Percentiles rank a stretch among this genome's conserved stretches.
Evolutionary conservation across 2,329 filamentous ascomycete genomes (phyloP).

Genomic region (Thelonectria rubi): DNA sequence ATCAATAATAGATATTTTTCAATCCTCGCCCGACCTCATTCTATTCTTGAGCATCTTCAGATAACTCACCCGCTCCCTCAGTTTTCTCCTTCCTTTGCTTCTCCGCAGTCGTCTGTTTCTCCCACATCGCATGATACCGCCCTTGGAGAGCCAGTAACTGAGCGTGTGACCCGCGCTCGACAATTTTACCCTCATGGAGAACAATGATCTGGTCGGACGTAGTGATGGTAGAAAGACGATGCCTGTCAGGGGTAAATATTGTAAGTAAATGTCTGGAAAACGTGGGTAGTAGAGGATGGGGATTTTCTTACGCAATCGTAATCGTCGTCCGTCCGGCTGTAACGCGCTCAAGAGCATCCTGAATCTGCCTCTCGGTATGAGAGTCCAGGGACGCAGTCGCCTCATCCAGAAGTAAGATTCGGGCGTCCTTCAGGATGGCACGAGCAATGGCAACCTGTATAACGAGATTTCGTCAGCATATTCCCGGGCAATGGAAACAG

Average conservation of each 20-base stretch:
- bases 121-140: slow-evolving; percentile 63
- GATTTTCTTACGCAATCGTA: slow-evolving; percentile 56
- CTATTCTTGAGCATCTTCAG: background rate
- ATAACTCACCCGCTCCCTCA: slow-evolving; percentile 32
- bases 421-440: slow-evolving; percentile 74
- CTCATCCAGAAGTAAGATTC: slow-evolving; percentile 76
- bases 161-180: slow-evolving; percentile 60
- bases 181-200: slow-evolving; percentile 59
- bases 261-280: slow-evolving; percentile 11
- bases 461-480: slow-evolving; percentile 9
- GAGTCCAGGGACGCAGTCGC: slow-evolving; percentile 75
- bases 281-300: background rate
- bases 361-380: slow-evolving; percentile 66
- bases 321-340: slow-evolving; percentile 61
- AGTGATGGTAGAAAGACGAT: slow-evolving; percentile 66
- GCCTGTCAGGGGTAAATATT: slow-evolving; percentile 44
- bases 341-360: slow-evolving; percentile 60
- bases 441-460: slow-evolving; percentile 64
- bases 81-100: slow-evolving; percentile 48
- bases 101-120: slow-evolving; percentile 57
- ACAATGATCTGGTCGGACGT: slow-evolving; percentile 65
- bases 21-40: too few relatives aligned
- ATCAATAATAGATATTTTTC: too few relatives aligned
- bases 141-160: slow-evolving; percentile 56
- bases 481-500: background rate